These are phyloP conservation scores for Rubus idaeus DNA, from an alignment of 306 rosid genomes.

Conservation along the genomic window DNA sequence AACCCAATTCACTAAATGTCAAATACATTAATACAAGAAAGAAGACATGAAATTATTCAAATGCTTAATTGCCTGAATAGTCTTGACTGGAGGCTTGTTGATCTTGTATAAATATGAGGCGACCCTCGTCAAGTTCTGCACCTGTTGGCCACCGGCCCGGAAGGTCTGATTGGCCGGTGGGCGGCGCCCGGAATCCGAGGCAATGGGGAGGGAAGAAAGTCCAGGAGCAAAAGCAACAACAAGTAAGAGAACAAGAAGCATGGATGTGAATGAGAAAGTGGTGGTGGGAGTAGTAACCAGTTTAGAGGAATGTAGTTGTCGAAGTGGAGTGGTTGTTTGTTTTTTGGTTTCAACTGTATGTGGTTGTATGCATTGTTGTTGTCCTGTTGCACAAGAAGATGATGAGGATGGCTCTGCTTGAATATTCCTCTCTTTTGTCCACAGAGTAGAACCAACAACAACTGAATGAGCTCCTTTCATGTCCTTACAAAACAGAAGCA, in stretches of 20 bases:
- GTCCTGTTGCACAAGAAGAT: slow-evolving; percentile 53
- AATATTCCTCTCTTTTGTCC: slow-evolving; percentile 57
- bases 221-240: slow-evolving; percentile 51
- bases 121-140: slow-evolving; percentile 45
- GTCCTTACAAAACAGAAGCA: slow-evolving; percentile 60
- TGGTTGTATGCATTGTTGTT: slow-evolving; percentile 61
- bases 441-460: slow-evolving; percentile 15
- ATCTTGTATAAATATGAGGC: slow-evolving; percentile 55
- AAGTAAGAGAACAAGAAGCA: slow-evolving; percentile 59
- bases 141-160: slow-evolving; percentile 35
- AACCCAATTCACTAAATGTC: slow-evolving; percentile 28
- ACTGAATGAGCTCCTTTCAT: slow-evolving; percentile 56
- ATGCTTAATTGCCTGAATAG: slow-evolving; percentile 58
- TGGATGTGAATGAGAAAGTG: slow-evolving; percentile 36
- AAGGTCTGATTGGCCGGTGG: slow-evolving; percentile 54
- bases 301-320: slow-evolving; percentile 40
- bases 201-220: slow-evolving; percentile 41
- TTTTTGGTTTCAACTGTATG: slow-evolving; percentile 32
- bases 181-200: slow-evolving; percentile 35
- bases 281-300: slow-evolving; percentile 41
- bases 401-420: slow-evolving; percentile 18
- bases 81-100: slow-evolving; percentile 86
- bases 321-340: slow-evolving; percentile 37
- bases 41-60: slow-evolving; percentile 11
- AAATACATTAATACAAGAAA: neutral